phyloP scores from a whole-genome alignment of 1,284 basidiomycete genomes.

The Golubevia pallescens region DNA sequence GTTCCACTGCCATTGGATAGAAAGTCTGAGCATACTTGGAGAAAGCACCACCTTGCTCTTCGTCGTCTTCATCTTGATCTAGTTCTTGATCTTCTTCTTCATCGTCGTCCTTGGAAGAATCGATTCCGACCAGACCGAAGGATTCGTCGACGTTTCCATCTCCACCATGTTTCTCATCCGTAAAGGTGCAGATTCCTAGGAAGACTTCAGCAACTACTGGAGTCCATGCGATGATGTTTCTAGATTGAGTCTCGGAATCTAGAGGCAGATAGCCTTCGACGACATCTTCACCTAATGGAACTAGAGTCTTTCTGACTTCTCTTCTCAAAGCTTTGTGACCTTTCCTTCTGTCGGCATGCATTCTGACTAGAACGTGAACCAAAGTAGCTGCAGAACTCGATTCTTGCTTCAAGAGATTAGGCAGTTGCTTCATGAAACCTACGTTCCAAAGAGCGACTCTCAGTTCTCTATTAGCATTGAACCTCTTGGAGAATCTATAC shows the following conservation, averaged over 20 bases:
- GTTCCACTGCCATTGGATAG: constrained; percentile 54
- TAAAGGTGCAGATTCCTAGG: constrained; percentile 42
- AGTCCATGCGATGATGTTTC: constrained; percentile 61
- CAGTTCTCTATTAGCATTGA: constrained; percentile 62
- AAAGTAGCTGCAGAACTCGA: constrained; percentile 54
- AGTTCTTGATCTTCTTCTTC: constrained; percentile 12
- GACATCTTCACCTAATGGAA: constrained; percentile 56
- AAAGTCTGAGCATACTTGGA: constrained; percentile 40
- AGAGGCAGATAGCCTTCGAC: constrained; percentile 50
- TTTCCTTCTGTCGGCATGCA: constrained; percentile 44
- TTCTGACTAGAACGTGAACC: constrained; percentile 50
- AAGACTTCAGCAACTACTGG: constrained; percentile 61
- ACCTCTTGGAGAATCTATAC: constrained; percentile 52
- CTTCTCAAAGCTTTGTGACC: constrained; percentile 24
- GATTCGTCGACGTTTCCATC: not conserved
- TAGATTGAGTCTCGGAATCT: constrained; percentile 57
- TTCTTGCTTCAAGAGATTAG: constrained; percentile 63
- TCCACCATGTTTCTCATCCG: constrained; percentile 18
- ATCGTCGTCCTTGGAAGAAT: constrained; percentile 8
- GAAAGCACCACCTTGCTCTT: constrained; percentile 13
- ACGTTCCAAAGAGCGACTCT: constrained; percentile 63
- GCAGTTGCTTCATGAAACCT: constrained; percentile 63
- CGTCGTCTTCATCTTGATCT: constrained; percentile 8
- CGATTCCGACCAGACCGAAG: not conserved
- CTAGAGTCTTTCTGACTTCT: constrained; percentile 33